Evolutionary conservation across 495 filamentous ascomycete species (phyloP), one percentile per base, ranked within the genome.

Genomic region (Xylaria bambusicola): DNA sequence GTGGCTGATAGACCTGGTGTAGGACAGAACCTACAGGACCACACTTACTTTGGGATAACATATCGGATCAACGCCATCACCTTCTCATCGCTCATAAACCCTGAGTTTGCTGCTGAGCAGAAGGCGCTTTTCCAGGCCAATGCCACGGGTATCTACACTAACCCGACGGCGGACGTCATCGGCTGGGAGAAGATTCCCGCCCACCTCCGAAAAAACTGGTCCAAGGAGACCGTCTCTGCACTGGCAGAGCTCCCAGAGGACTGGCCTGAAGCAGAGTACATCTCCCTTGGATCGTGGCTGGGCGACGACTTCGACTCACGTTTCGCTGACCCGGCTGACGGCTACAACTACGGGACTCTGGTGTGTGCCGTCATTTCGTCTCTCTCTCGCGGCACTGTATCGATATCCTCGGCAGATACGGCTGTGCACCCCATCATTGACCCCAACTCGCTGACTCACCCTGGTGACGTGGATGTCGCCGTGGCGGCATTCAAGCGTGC

Each of bases 231-330:
- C 41, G 24, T 40, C n/a, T 27, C 56, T 0, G 67, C 66, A 31
- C 76, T 86, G 0, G 56, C 67, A 10, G 59, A 63, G 50, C 79
- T 80, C 35, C 80, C 83, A 0, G 27, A 58, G 3, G 82, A 85
- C 58, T 86, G 79, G 81, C 85, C 84, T 1, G 84, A 87, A 36
- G 59, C 82, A 21, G 82, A 86, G 44, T 77, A 73, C 52, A 45
- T 79, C 21, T 68, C 73, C 0, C 73, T 77, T 51, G 70, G 75
- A 56, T 68, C 61, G 33, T 80, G 80, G 48, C 65, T 75, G 23
- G 76, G 80, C 36, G 67, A 78, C 42, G 75, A 73, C 47, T 73
- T 75, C 18, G 74, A 67, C 15, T 75, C 74, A 2, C 31, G 53
- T 1, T 55, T 61, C 20, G 33, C 42, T 5, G 52, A 41, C 6